Evolutionary conservation across 1,284 basidiomycete species (phyloP).

Genomic region (Stereum hirsutum): DNA sequence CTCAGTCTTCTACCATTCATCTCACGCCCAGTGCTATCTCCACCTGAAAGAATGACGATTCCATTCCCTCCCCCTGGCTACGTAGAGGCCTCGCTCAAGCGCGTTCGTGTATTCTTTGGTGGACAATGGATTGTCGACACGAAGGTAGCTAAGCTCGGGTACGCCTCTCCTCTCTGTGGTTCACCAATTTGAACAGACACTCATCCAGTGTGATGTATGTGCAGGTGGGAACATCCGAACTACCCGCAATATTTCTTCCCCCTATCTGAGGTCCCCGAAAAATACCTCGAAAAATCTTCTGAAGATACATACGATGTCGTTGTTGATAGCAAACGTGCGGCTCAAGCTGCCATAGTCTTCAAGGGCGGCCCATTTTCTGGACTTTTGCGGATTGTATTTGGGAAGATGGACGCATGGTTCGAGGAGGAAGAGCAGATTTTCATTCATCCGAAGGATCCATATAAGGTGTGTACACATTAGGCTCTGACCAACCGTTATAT

Average conservation of each 20-base stretch:
- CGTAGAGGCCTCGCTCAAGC: constrained; percentile 35
- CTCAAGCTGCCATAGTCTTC: constrained; percentile 33
- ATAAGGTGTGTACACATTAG: constrained; percentile 38
- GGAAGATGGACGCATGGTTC: constrained; percentile 51
- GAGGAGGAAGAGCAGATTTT: constrained; percentile 59
- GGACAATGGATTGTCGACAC: constrained; percentile 48
- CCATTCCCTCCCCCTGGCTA: constrained; percentile 26
- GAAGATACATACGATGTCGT: constrained; percentile 34
- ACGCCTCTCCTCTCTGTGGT: constrained; percentile 16
- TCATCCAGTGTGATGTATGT: not conserved
- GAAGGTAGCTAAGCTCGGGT: constrained; percentile 47
- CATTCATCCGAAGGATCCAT: constrained; percentile 57
- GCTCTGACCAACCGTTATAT: not conserved
- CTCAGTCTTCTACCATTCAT: too few relatives aligned
- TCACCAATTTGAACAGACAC: not conserved
- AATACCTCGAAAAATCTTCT: constrained; percentile 25
- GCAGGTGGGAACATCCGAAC: constrained; percentile 46
- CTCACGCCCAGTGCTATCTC: too few relatives aligned
- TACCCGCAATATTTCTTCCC: constrained; percentile 51
- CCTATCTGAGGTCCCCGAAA: constrained; percentile 28
- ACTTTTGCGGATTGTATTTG: constrained; percentile 39
- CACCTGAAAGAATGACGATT: constrained; percentile 14
- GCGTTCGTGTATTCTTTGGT: constrained; percentile 43
- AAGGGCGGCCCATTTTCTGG: constrained; percentile 32
- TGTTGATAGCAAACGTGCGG: constrained; percentile 28